Conservation (phyloP, 2,329 filamentous ascomycete species). For the Beauveria medogensis region DNA sequence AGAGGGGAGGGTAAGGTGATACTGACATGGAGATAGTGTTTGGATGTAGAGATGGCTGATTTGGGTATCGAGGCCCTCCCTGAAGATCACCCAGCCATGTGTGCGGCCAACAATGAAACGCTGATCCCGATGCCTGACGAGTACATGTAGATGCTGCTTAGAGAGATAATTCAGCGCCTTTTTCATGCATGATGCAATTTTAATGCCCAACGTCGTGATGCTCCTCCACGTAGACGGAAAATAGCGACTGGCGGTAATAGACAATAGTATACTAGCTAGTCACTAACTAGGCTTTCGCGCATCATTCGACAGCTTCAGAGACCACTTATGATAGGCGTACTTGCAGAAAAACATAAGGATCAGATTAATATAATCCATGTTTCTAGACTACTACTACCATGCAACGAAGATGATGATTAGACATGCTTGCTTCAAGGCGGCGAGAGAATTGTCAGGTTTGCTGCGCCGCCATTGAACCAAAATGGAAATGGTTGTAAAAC, state of each 20-base stretch:
- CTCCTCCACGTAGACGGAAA: too few species aligned
- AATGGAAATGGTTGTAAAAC: neutral
- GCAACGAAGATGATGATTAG: too few species aligned
- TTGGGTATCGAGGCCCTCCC: neutral
- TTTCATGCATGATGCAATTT: neutral
- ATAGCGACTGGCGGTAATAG: too few species aligned
- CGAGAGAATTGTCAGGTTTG: neutral
- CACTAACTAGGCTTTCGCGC: too few species aligned
- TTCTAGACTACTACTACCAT: too few species aligned
- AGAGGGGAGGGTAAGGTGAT: neutral
- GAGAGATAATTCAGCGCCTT: neutral
- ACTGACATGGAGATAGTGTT: neutral
- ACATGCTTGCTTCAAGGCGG: neutral
- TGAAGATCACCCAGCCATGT: conserved; percentile 3
- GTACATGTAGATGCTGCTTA: neutral
- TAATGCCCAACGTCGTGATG: neutral
- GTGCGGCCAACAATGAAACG: conserved; percentile 4
- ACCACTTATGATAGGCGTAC: too few species aligned
- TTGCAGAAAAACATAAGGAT: too few species aligned
- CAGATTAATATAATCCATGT: too few species aligned
- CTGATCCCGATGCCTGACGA: conserved; percentile 5
- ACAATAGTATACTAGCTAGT: too few species aligned
- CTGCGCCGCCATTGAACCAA: neutral
- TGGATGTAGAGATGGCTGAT: neutral
- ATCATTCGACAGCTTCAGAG: too few species aligned